Evolutionary conservation across 106 monocot species (phyloP).

Genomic region (Dioscorea dumetorum): DNA sequence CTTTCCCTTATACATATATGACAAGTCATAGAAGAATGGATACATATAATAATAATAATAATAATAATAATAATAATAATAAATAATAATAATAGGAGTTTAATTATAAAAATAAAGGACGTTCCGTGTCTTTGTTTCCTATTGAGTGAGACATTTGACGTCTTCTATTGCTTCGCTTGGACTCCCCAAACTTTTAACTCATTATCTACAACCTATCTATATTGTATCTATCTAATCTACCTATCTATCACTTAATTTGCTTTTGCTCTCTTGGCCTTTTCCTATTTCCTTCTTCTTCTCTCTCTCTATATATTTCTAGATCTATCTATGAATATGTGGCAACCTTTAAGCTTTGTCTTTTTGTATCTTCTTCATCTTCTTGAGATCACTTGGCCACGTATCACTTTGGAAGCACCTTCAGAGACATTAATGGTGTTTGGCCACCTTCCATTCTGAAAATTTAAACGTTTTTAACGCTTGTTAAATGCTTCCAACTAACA

Average conservation of each 20-base stretch:
- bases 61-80: too few species aligned
- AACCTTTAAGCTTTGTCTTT: neutral
- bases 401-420: neutral
- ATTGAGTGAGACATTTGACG: too few species aligned
- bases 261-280: neutral
- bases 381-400: neutral
- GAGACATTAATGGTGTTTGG: too few species aligned
- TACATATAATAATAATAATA: too few species aligned
- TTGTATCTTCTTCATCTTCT: neutral
- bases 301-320: neutral
- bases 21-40: neutral
- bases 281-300: neutral
- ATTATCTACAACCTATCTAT: neutral
- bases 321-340: neutral
- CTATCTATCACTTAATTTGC: neutral
- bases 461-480: too few species aligned
- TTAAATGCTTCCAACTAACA: too few species aligned
- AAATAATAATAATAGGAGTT: too few species aligned
- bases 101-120: neutral
- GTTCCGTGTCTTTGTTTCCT: neutral
- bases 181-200: neutral
- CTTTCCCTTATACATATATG: neutral
- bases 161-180: too few species aligned
- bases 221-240: too few species aligned
- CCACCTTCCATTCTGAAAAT: too few species aligned